Evolutionary conservation across 2,329 filamentous ascomycete species (phyloP).

Genomic region (Diplodia seriata): DNA sequence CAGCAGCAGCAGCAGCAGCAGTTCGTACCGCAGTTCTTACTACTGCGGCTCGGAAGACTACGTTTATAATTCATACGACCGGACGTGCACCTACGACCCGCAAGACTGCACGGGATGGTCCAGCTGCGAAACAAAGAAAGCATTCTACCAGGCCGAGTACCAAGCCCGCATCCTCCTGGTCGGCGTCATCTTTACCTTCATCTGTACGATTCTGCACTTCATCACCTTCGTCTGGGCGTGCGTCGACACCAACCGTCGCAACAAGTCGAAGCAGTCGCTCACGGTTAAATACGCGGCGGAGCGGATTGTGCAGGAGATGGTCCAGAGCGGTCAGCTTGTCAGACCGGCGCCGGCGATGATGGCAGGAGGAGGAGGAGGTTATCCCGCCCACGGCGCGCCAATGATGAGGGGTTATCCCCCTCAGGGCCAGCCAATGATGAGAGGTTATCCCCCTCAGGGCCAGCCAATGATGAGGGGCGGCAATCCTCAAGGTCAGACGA

Average conservation of each 20-base stretch:
- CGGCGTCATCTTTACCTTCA: constrained; percentile 43
- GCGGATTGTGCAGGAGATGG: constrained; percentile 25
- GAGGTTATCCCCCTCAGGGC: background rate
- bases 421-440: background rate
- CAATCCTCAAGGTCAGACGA: no score
- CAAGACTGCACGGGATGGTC: constrained; percentile 33
- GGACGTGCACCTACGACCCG: constrained; percentile 9
- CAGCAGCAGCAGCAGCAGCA: constrained; percentile 36
- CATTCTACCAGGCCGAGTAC: constrained; percentile 37
- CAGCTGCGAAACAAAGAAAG: constrained; percentile 43
- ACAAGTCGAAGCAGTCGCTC: constrained; percentile 14
- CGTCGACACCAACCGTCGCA: constrained; percentile 43
- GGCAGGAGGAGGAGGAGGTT: background rate
- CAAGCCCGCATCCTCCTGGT: constrained; percentile 39
- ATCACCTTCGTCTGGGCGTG: constrained; percentile 49
- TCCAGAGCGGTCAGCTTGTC: constrained; percentile 15
- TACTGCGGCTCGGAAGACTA: constrained; percentile 24
- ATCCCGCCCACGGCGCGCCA: background rate
- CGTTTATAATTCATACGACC: constrained; percentile 7
- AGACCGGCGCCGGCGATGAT: constrained; percentile 12
- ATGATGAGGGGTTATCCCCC: background rate
- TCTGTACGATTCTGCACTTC: constrained; percentile 44
- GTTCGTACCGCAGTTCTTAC: constrained; percentile 17
- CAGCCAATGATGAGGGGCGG: background rate
- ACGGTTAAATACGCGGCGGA: constrained; percentile 2